Evolutionary conservation across 1,284 basidiomycete genomes (phyloP).

Genomic region (Fomitopsis pinicola): DNA sequence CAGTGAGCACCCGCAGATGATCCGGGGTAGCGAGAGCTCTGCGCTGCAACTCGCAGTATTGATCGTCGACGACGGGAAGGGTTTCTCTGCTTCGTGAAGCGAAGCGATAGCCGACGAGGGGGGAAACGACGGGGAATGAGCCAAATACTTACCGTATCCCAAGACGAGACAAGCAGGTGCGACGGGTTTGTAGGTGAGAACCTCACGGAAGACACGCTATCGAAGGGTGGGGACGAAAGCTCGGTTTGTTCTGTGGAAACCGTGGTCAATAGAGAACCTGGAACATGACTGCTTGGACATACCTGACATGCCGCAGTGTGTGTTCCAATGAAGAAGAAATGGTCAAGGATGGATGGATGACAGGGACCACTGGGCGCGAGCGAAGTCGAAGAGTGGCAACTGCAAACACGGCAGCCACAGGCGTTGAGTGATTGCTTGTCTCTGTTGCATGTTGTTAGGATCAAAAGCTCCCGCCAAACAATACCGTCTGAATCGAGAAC

Average conservation of each 20-base stretch:
- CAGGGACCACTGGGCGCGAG: background rate
- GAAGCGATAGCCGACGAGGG: no score
- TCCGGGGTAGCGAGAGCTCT: no score
- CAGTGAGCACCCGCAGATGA: background rate
- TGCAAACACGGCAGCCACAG: background rate
- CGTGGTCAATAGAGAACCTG: background rate
- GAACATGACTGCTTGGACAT: background rate
- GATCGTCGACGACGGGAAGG: no score
- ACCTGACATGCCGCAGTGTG: background rate
- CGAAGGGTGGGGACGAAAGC: conserved; percentile 74
- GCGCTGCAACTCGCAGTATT: no score
- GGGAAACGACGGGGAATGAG: no score
- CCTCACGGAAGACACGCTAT: conserved; percentile 76
- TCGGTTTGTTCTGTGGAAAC: conserved; percentile 36
- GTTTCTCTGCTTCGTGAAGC: no score
- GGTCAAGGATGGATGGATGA: background rate
- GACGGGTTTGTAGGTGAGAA: conserved; percentile 81
- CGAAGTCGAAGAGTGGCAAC: background rate
- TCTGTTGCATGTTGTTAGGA: conserved; percentile 1
- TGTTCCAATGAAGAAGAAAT: background rate
- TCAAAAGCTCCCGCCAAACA: conserved; percentile 15
- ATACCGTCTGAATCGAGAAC: background rate
- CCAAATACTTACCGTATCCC: conserved; percentile 72
- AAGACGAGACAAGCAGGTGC: conserved; percentile 76
- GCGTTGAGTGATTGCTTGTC: background rate